phyloP scores from a whole-genome alignment of 495 filamentous ascomycete genomes.

The Neurospora sp. region DNA sequence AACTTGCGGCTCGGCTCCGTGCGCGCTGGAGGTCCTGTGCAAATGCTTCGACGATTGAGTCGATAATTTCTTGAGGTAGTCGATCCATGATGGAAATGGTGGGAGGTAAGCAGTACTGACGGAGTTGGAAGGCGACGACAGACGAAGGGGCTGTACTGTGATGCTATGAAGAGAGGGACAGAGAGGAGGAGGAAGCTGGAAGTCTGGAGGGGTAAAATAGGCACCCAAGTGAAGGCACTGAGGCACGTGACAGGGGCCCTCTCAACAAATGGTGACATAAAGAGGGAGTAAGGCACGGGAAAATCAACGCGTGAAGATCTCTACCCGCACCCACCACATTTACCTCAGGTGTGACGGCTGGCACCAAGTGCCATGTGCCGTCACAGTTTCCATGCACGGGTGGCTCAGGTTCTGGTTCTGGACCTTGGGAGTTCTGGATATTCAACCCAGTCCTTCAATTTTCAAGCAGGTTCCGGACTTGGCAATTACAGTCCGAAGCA shows the following conservation, averaged over 20 bases:
- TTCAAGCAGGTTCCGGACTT: no score
- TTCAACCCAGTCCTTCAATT: no score
- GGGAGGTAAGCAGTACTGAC: no score
- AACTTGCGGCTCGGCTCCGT: no score
- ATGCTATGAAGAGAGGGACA: background rate
- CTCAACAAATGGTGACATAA: no score
- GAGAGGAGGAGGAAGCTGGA: background rate
- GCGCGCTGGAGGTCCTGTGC: background rate
- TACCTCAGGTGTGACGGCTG: background rate
- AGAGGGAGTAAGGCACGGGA: background rate
- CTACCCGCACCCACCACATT: background rate
- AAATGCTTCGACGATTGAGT: background rate
- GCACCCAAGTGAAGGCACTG: background rate
- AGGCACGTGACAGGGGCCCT: background rate
- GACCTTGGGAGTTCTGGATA: no score
- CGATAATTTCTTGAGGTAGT: background rate
- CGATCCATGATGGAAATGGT: background rate
- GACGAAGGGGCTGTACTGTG: background rate
- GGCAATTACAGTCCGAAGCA: no score
- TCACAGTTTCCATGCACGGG: background rate
- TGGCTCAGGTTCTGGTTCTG: background rate
- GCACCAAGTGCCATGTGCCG: background rate
- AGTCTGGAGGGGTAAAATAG: background rate
- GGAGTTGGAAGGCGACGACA: background rate
- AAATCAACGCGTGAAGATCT: background rate